These are phyloP conservation scores for Gynandropsis gynandra DNA, from an alignment of 345 rosid genomes.

Conservation along the genomic window DNA sequence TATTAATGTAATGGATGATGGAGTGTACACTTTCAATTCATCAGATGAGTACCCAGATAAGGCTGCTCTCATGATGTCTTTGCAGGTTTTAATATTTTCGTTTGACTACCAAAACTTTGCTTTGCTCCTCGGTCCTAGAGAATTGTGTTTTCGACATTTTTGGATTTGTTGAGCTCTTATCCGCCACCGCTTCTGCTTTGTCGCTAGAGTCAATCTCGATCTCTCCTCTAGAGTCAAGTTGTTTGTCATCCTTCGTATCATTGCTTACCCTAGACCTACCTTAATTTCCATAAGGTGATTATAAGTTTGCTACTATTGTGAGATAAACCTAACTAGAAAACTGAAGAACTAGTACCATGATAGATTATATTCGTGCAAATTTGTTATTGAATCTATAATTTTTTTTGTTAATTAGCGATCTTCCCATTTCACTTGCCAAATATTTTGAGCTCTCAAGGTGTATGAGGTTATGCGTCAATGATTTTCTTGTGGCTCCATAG, in stretches of 20 bases:
- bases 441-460: no score
- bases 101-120: conserved; percentile 44
- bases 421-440: no score
- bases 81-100: conserved; percentile 56
- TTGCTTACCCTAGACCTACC: conserved; percentile 72
- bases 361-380: no score
- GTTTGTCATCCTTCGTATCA: conserved; percentile 86
- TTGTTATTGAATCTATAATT: no score
- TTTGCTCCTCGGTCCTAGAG: conserved; percentile 42
- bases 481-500: no score
- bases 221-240: conserved; percentile 59
- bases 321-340: not conserved
- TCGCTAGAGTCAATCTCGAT: conserved; percentile 68
- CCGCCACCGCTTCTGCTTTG: conserved; percentile 51
- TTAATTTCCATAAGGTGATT: conserved; percentile 93
- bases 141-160: conserved; percentile 31
- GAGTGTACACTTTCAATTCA: conserved; percentile 51
- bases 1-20: conserved; percentile 75
- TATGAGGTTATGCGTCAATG: no score
- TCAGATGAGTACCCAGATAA: conserved; percentile 46
- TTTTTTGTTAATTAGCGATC: no score
- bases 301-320: not conserved
- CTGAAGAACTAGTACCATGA: not conserved
- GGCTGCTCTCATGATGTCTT: conserved; percentile 49
- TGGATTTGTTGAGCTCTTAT: conserved; percentile 64